Evolutionary conservation across 176 grass and related monocot species (phyloP).

Genomic region (Hyparrhenia diplandra): DNA sequence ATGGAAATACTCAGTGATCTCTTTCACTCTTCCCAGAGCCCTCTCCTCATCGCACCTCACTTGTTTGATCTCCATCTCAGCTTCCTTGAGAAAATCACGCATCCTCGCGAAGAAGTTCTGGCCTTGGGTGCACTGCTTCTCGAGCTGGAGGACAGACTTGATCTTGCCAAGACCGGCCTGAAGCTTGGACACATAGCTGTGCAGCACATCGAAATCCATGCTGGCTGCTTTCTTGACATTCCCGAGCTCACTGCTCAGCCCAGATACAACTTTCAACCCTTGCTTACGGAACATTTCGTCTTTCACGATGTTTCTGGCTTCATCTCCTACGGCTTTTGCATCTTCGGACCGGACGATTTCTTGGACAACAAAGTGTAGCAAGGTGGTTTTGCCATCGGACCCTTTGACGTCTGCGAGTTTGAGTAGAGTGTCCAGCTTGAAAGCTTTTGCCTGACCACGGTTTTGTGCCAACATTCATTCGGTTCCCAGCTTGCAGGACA

Average conservation of each 20-base stretch:
- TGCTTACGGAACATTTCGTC: constrained; percentile 66
- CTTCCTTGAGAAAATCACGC: constrained; percentile 55
- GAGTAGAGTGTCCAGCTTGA: constrained; percentile 91
- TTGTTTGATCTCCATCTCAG: constrained; percentile 52
- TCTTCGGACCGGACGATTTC: constrained; percentile 84
- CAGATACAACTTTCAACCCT: constrained; percentile 70
- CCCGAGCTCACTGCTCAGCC: constrained; percentile 70
- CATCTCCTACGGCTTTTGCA: constrained; percentile 29
- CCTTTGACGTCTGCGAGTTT: constrained; percentile 88
- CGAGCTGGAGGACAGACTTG: constrained; percentile 54
- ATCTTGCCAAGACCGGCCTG: constrained; percentile 58
- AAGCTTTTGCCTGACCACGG: constrained; percentile 73
- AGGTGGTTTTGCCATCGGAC: constrained; percentile 72
- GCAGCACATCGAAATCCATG: constrained; percentile 92
- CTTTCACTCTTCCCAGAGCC: constrained; percentile 60
- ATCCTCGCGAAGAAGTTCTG: constrained; percentile 59
- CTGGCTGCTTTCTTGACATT: constrained; percentile 79
- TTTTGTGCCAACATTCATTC: constrained; percentile 93
- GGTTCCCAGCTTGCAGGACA: constrained; percentile 77
- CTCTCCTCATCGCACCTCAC: constrained; percentile 61
- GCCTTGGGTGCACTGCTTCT: constrained; percentile 56
- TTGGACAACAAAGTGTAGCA: constrained; percentile 92
- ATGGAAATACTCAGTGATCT: constrained; percentile 75
- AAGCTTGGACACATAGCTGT: constrained; percentile 80
- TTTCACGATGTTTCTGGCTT: constrained; percentile 30